Evolutionary conservation across 495 filamentous ascomycete species (phyloP), one percentile per base, ranked within the genome.

Genomic region (Podospora australis): DNA sequence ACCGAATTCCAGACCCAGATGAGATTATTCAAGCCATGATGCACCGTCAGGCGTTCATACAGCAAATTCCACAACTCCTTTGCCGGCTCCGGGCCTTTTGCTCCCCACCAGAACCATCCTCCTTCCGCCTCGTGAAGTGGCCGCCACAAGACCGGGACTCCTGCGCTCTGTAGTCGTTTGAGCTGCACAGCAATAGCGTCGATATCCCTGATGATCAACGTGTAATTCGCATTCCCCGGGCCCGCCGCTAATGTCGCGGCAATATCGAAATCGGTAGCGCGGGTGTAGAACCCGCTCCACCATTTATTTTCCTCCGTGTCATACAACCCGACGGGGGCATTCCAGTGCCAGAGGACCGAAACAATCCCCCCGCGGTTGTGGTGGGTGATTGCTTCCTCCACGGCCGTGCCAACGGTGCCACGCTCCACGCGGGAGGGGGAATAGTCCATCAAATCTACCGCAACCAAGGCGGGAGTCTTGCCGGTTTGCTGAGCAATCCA

Each of bases 41-140:
- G 43, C 28, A 60, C 63, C 1, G 66, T 70, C 28, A 71, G 50
- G 1, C 72, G 56, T 30, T 75, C 62, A 44, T 73, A 73, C 24
- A 75, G 6, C 0, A 75, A 41, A 2, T 39, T 32, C 28, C 54
- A 75, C 1, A 75, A 61, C 43, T 67, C 50, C 57, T 74, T 75
- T 53, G 54, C 58, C 17, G 71, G 56, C 43, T 59, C 72, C 22
- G 72, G 40, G 0, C 72, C 72, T 54, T 71, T 66, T 6, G 72
- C 72, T 11, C 72, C 72, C 72, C 72, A 75, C 72, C 72, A 76
- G 61, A 75, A 76, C 72, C 72, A 76, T 1, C 42, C 64, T 2
- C 72, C 72, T 40, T 75, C 72, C 11, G 72, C 72, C 44, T 75
- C 72, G 58, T 75, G 72, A 1, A 75, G 59, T 2, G 72, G 72